Evolutionary conservation across 1,284 basidiomycete species (phyloP), one percentile per base, ranked within the genome.

Genomic region (Rhodotorula sp.): DNA sequence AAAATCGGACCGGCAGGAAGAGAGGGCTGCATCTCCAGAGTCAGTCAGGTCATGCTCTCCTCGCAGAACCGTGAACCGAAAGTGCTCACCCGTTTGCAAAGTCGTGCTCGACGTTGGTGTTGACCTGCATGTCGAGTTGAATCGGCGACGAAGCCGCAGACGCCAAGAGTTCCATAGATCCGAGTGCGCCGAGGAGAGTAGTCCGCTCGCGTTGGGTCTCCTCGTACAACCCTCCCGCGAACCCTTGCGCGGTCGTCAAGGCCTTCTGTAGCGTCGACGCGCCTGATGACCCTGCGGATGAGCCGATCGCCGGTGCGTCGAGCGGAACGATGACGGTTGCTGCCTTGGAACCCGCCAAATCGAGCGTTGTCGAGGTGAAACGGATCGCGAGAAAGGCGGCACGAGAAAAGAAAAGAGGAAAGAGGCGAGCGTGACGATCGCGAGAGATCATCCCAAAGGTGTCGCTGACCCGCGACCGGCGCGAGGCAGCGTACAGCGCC

Each of bases 201-300:
- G 81, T 80, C 76, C 87, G 87, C 79, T 93, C 87, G 62, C 88
- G 84, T 67, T 86, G 86, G 7, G 91, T 94, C 82, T 95, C 92
- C 26, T 91, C 91, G 79, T 93, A 96, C 86, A 95, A 91, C 26
- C 66, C 66, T 70, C 87, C 76, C 4, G 86, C 77, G 86, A 89
- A 81, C 29, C 84, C 84, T 78, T 90, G 90, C n/a, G 84, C 84
- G 56, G 80, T 83, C 76, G 87, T 85, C 7, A 86, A 84, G 22
- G 84, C 83, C 53, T 86, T 83, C 15, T 89, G 83, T 54, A 83
- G 77, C 15, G 81, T 82, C 18, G 88, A 86, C 33, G 83, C 77
- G 69, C 3, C 87, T 84, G 42, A 89, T 84, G 44, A 45, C 12
- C 67, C 64, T 12, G 33, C 45, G 8, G 53, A 18, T 6, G 53